These are phyloP conservation scores for Leishmania mexicana DNA, from an alignment of 208 protist species.

Conservation along the genomic window DNA sequence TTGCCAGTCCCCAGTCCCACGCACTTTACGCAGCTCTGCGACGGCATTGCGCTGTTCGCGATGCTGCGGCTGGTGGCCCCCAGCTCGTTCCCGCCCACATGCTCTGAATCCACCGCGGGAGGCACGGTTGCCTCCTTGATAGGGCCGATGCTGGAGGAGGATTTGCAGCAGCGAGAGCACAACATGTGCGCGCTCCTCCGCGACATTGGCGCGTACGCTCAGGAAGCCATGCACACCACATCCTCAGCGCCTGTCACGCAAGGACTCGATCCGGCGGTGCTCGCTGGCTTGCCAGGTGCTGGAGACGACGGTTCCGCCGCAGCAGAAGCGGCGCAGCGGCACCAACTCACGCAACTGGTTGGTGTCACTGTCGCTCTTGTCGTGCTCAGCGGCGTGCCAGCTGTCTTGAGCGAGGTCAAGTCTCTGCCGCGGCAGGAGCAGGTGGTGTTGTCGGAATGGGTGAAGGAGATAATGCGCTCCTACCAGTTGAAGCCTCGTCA, in stretches of 20 bases:
- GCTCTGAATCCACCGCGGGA: conserved; percentile 16
- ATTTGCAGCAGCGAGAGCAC: conserved; percentile 31
- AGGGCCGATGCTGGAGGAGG: neutral
- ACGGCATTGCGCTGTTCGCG: conserved; percentile 45
- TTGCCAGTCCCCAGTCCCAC: conserved; percentile 14
- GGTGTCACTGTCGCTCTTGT: conserved; percentile 56
- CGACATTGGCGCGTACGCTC: conserved; percentile 47
- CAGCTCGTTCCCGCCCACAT: conserved; percentile 34
- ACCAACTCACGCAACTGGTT: conserved; percentile 30
- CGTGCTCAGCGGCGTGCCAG: conserved; percentile 53
- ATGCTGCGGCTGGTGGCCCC: conserved; percentile 46
- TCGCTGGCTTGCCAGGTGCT: conserved; percentile 27
- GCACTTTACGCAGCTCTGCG: conserved; percentile 39
- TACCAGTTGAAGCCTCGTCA: conserved; percentile 47
- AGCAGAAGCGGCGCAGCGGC: neutral
- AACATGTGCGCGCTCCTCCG: conserved; percentile 51
- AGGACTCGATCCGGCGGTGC: conserved; percentile 16
- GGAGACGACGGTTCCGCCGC: conserved; percentile 2
- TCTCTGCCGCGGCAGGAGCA: conserved; percentile 53
- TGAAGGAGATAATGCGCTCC: conserved; percentile 42
- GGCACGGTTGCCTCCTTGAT: conserved; percentile 9
- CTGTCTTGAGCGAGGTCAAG: conserved; percentile 43
- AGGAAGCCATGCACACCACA: conserved; percentile 32
- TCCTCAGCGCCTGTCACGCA: conserved; percentile 32
- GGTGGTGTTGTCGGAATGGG: conserved; percentile 57